Percentiles rank a stretch among this genome's conserved stretches.
Evolutionary conservation across 495 filamentous ascomycete genomes (phyloP).

Genomic region (Podospora bellae-mahoneyi): DNA sequence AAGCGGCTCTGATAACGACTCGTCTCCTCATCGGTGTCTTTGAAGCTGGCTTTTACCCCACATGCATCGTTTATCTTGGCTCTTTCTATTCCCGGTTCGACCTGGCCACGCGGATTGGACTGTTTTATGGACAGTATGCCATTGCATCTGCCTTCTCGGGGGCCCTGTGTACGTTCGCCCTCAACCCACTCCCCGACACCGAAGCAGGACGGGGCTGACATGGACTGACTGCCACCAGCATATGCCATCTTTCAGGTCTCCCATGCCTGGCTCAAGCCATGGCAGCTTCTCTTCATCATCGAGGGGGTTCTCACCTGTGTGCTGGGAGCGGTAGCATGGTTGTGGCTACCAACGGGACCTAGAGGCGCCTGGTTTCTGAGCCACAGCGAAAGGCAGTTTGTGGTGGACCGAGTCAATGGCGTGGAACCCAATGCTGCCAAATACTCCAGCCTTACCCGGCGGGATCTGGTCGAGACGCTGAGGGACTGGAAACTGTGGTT

Average conservation of each 20-base stretch:
- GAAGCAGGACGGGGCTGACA: background rate
- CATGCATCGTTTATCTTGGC: constrained; percentile 52
- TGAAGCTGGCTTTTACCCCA: constrained; percentile 58
- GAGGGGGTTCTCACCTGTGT: constrained; percentile 48
- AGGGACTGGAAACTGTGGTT: constrained; percentile 28
- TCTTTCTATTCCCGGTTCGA: constrained; percentile 63
- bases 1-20: constrained; percentile 19
- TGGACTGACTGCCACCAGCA: constrained; percentile 43
- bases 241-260: constrained; percentile 55
- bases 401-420: constrained; percentile 35
- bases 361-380: constrained; percentile 30
- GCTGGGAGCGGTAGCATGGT: constrained; percentile 55
- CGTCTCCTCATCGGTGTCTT: constrained; percentile 56
- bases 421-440: constrained; percentile 28
- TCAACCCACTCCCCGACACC: background rate
- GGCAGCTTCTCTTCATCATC: constrained; percentile 56
- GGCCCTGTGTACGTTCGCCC: constrained; percentile 3
- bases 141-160: constrained; percentile 55
- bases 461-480: constrained; percentile 20
- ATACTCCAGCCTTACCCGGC: constrained; percentile 9
- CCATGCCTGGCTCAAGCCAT: constrained; percentile 43
- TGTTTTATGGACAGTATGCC: constrained; percentile 58
- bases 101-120: constrained; percentile 53
- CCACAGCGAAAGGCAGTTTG: constrained; percentile 27
- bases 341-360: constrained; percentile 54